Evolutionary conservation across 1,284 basidiomycete species (phyloP).

Genomic region (Psilocybe mexicana): DNA sequence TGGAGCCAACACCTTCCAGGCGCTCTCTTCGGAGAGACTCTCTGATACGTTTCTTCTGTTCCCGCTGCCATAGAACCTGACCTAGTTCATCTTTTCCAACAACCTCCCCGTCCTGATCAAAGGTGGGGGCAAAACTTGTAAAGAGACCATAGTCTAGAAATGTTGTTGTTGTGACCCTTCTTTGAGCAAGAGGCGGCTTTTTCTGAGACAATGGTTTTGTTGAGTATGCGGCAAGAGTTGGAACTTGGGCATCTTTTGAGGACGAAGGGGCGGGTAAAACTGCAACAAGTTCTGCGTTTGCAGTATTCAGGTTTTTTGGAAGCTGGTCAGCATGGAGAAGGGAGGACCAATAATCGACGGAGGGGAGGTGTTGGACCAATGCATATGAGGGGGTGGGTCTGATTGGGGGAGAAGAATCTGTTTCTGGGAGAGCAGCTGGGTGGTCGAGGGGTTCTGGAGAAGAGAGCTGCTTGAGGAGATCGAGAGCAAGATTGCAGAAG

Average conservation of each 20-base stretch:
- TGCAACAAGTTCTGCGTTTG: conserved; percentile 72
- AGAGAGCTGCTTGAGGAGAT: conserved; percentile 65
- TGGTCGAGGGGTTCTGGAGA: conserved; percentile 46
- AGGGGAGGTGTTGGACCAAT: conserved; percentile 73
- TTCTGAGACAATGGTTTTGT: conserved; percentile 41
- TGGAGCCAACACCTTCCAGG: conserved; percentile 25
- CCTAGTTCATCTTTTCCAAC: conserved; percentile 61
- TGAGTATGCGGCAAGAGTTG: conserved; percentile 46
- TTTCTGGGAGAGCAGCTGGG: conserved; percentile 42
- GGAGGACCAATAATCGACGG: conserved; percentile 76
- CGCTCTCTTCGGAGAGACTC: conserved; percentile 25
- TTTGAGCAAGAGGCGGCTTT: conserved; percentile 44
- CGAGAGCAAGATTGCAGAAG: conserved; percentile 72
- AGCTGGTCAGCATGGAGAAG: conserved; percentile 44
- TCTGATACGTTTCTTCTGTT: conserved; percentile 36
- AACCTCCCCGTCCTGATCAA: conserved; percentile 70
- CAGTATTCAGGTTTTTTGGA: conserved; percentile 52
- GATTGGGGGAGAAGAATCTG: conserved; percentile 19
- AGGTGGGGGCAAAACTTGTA: conserved; percentile 73
- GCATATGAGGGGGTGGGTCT: conserved; percentile 49
- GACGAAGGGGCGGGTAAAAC: conserved; percentile 60
- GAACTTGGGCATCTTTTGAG: conserved; percentile 29
- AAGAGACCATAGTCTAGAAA: conserved; percentile 78
- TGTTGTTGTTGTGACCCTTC: conserved; percentile 57
- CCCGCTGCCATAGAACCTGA: conserved; percentile 51